Evolutionary conservation across 2,329 filamentous ascomycete genomes (phyloP), one percentile per base, ranked within the genome.

Genomic region (Fusarium armeniacum): DNA sequence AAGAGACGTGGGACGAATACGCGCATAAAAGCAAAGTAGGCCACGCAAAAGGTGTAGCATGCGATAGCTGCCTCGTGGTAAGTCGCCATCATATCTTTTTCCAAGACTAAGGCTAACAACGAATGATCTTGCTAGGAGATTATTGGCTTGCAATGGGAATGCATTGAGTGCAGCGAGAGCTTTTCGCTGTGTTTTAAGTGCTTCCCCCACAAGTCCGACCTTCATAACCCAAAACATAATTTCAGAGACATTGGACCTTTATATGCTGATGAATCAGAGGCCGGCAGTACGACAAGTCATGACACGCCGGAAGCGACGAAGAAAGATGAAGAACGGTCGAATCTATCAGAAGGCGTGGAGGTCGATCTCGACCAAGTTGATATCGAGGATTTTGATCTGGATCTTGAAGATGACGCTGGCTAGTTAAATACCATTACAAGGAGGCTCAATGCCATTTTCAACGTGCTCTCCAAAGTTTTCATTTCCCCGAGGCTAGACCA

Each of bases 181-280:
- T 33, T 54, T 5, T n/a, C 24, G 2, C 26, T 58, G 3, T 58
- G 56, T 32, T 58, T 54, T 20, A 58, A 54, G 16, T 58, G 56
- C 12, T 30, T 45, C 8, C 7, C 24, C 10, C n/a, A 45, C 9
- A 20, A 7, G n/a, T 54, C 40, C 6, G 33, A 22, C 11, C 6
- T 58, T 3, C 56, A 58, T 20, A 44, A 44, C 18, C 32, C 18
- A 6, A 24, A 32, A 5, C 49, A 58, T n/a, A 44, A 12, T 18
- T 58, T 58, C 32, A 13, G 35, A 4, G 16, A 28, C 1, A 32
- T 58, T 8, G 40, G 40, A 8, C 49, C 49, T 8, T n/a, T 58
- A 9, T 54, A 58, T 22, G 2, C 6, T 2, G 10, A 24, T 15
- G 13, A 5, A 15, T 36, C 22, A 24, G 18, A n/a, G 4, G 13